Base-by-base conservation (phyloP, 306 rosid species). In the Spatholobus suberectus region DNA sequence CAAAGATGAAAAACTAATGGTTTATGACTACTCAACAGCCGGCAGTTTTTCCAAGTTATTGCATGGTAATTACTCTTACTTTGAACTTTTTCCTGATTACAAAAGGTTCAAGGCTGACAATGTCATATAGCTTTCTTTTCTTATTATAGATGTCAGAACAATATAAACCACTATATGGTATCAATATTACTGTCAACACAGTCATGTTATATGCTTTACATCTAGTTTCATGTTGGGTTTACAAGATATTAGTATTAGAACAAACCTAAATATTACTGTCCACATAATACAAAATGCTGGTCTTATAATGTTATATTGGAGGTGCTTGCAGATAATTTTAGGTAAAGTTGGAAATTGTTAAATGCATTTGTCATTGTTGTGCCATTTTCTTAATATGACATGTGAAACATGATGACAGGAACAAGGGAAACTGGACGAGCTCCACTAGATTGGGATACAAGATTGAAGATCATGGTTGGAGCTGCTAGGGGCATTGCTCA, bases 401-500 rank as follows among this genome's bases (percentile, higher is more conserved):
- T 66, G 57, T 66, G 41, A 78, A 86, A 81, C n/a, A 73, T 77
- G 71, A 73, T 69, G 66, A 84, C 91, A 95, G 98, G 98, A 86
- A 85, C 85, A 77, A 86, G 75, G 86, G 97, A 86, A 76, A 78
- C 86, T 4, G 93, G 90, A 86, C 76, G 83, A 70, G 73, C 87
- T 38, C 87, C 89, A 61, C 93, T 90, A 20, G 98, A 92, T 81
- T 95, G 98, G 98, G 93, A 92, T 82, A 68, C 91, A 6, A 88
- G 98, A 83, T 77, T 95, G 65, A 93, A 85, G 88, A 93, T 95
- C 54, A 79, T 91, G 57, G 89, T 88, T 41, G 98, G 97, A 70
- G 85, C 95, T 85, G 97, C 97, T 3, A 93, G 70, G 85, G 98
- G 97, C 37, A 70, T 95, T 68, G 93, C 96, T 17, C 92, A 93